Evolutionary conservation across 805 yeast genomes (phyloP).

Genomic region (Wickerhamomyces bovis): DNA sequence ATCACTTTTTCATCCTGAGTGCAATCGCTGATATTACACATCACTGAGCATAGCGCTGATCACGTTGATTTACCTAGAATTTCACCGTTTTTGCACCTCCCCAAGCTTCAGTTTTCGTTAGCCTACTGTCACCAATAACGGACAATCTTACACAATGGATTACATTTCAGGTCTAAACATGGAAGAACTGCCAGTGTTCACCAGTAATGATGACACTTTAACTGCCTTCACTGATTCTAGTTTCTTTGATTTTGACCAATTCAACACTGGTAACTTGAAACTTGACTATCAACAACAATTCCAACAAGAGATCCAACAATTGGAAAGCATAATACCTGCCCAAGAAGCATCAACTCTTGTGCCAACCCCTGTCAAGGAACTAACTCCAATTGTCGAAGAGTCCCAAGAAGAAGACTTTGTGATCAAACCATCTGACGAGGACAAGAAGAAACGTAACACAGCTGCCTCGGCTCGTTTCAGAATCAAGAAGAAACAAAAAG

Average conservation of each 20-base stretch:
- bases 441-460: conserved; percentile 54
- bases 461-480: conserved; percentile 64
- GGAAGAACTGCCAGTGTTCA: conserved; percentile 6
- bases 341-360: not conserved
- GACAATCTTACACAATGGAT: no score
- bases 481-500: conserved; percentile 53
- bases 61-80: not conserved
- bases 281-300: conserved; percentile 4
- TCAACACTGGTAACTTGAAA: conserved; percentile 8
- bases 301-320: conserved; percentile 1
- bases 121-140: no score
- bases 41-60: no score
- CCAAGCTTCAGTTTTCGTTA: no score
- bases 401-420: not conserved
- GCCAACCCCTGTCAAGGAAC: not conserved
- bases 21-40: no score
- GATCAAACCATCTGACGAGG: conserved; percentile 18
- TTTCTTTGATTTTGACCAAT: conserved; percentile 22
- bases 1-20: no score
- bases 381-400: not conserved
- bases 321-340: not conserved
- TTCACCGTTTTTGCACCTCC: not conserved
- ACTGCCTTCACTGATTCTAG: conserved; percentile 16
- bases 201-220: conserved; percentile 4
- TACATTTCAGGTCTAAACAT: conserved; percentile 16